Conservation (phyloP, 2,329 filamentous ascomycete genomes). For the Pseudogymnoascus sp. region DNA sequence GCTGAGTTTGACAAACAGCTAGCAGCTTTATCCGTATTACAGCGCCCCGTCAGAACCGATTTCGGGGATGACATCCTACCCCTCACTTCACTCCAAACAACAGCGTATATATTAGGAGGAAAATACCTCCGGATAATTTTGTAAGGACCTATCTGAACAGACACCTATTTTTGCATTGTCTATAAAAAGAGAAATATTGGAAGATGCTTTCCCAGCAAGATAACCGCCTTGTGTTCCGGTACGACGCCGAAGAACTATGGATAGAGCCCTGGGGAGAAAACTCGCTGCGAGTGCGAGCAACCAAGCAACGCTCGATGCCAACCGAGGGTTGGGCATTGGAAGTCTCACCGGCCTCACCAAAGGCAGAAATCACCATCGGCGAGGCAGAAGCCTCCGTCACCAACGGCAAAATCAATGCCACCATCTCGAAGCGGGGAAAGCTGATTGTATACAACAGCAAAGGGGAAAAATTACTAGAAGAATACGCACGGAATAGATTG, state of each 20-base stretch:
- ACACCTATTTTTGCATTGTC: not conserved
- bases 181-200: not conserved
- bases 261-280: slow-evolving; percentile 42
- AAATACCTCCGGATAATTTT: not conserved
- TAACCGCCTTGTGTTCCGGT: slow-evolving; percentile 24
- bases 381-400: slow-evolving; percentile 29
- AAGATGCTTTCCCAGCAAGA: slow-evolving; percentile 22
- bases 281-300: slow-evolving; percentile 40
- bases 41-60: not conserved
- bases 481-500: slow-evolving; percentile 40
- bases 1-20: not conserved
- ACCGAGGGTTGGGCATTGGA: slow-evolving; percentile 34
- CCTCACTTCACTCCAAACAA: slow-evolving; percentile 19
- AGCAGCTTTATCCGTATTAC: not conserved
- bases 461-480: slow-evolving; percentile 38
- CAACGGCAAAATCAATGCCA: slow-evolving; percentile 41
- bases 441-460: slow-evolving; percentile 35
- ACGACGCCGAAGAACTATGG: slow-evolving; percentile 39
- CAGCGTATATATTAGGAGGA: not conserved
- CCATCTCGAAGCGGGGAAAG: slow-evolving; percentile 39
- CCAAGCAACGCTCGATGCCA: slow-evolving; percentile 31
- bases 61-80: slow-evolving; percentile 19
- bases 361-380: not conserved
- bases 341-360: not conserved
- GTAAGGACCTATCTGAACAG: not conserved